Percentiles rank a stretch among this genome's conserved stretches.
Evolutionary conservation across 805 yeast species (phyloP).

Genomic region (Metschnikowia baotianmanensis): DNA sequence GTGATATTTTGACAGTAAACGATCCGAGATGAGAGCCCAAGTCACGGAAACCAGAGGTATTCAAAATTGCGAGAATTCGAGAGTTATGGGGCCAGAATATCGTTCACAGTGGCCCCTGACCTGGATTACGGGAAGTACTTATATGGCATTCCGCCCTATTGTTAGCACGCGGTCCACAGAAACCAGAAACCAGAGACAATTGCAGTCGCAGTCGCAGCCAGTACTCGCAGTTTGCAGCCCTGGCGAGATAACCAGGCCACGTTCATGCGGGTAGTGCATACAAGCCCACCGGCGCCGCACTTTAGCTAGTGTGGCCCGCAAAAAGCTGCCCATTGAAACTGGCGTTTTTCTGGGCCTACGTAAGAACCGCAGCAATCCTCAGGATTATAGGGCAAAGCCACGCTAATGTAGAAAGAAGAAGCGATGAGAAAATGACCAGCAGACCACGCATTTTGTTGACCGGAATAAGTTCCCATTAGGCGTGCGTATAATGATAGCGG

Average conservation of each 20-base stretch:
- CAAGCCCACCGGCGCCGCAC: conserved; percentile 4
- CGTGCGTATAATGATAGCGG: too few species aligned
- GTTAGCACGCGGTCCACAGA: neutral
- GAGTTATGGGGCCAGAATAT: neutral
- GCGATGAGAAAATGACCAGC: too few species aligned
- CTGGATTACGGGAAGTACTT: conserved; percentile 3
- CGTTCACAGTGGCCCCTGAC: neutral
- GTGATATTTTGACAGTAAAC: too few species aligned
- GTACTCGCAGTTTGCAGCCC: conserved; percentile 9
- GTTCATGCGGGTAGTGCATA: conserved; percentile 1
- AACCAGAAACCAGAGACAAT: neutral
- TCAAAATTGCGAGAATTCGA: neutral
- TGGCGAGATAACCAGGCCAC: neutral
- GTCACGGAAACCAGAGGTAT: too few species aligned
- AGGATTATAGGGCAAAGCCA: neutral
- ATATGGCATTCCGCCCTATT: conserved; percentile 5
- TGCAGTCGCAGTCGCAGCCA: conserved; percentile 10
- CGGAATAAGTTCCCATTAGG: too few species aligned
- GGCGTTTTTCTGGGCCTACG: conserved; percentile 10
- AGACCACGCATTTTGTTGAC: too few species aligned
- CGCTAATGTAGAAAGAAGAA: too few species aligned
- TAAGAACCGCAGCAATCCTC: conserved; percentile 3
- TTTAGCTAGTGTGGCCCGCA: neutral
- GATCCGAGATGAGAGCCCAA: too few species aligned
- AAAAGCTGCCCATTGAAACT: conserved; percentile 1